A percentile compares a stretch with the other conserved stretches of the same genome.
Conservation (phyloP, 768 basidiomycete genomes). For the Exidia glandulosa region DNA sequence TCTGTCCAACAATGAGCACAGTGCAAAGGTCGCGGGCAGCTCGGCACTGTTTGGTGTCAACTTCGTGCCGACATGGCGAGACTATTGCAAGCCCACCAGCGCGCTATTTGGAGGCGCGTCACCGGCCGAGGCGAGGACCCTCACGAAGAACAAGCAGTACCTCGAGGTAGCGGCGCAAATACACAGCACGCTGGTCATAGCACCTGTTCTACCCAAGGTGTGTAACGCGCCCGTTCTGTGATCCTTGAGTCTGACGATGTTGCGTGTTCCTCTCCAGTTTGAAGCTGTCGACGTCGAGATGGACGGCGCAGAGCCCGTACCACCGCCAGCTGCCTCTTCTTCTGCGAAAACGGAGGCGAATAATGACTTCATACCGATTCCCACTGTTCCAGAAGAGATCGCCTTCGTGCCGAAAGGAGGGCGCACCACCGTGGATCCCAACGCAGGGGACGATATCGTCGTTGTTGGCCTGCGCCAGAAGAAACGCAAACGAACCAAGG, state of each 20-base stretch:
- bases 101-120: neutral
- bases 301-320: constrained; percentile 1
- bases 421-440: constrained; percentile 26
- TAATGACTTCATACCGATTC: neutral
- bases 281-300: constrained; percentile 1
- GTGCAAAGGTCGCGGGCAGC: neutral
- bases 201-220: constrained; percentile 41
- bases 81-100: neutral
- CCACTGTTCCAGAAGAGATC: constrained; percentile 43
- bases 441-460: constrained; percentile 54
- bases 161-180: constrained; percentile 51
- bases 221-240: neutral
- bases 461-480: constrained; percentile 60
- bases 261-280: neutral
- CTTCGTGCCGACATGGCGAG: neutral
- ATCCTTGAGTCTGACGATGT: constrained; percentile 8
- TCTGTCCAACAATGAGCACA: neutral
- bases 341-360: constrained; percentile 23
- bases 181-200: constrained; percentile 51
- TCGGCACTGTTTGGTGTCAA: neutral
- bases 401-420: constrained; percentile 65
- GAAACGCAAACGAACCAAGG: constrained; percentile 49
- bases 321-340: constrained; percentile 11
- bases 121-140: neutral
- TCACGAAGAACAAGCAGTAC: constrained; percentile 10